Base-by-base conservation (phyloP, 331 rosid species). In the Telfairia occidentalis region DNA sequence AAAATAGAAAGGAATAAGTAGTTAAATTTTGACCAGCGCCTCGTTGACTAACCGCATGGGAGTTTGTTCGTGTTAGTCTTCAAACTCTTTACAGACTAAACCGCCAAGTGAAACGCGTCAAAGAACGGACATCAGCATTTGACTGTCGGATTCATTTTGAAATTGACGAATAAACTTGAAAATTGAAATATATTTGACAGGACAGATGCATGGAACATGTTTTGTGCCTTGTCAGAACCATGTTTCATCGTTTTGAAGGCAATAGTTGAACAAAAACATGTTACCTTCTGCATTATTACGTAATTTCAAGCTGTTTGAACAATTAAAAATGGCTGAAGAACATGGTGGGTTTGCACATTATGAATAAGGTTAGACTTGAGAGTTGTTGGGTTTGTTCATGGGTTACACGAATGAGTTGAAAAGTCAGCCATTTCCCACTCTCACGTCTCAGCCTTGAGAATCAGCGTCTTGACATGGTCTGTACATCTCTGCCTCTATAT, bases 361-460 rank as follows among this genome's bases (percentile, higher is more conserved):
- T 63, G 6, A 16, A 18, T 34, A 26, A 63, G 12, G 23, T 53
- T 21, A 13, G 67, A 60, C 9, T 60, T 60, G 23, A 32, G 71
- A 35, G 29, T 60, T 29, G 38, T 60, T 60, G 42, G 67, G 21
- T 59, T 29, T 18, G 18, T 54, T 59, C 66, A 12, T 9, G n/a
- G n/a, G 7, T 58, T 58, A 58, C 42, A 60, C 67, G 42, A 42
- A 60, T 24, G 9, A 60, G 67, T 63, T 63, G 71, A 63, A 63
- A 63, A 65, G 50, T 43, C 74, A 23, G 55, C 74, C 74, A 42
- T 69, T 69, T 69, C 55, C 55, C 74, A 69, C 35, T 24, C 54
- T 69, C 5, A 9, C 37, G 71, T 64, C 49, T 35, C 6, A n/a
- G 29, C 0, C 65, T 58, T 12, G 38, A 58, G 40, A 15, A 58